Base-by-base conservation (phyloP, 1,139 yeast species). In the Saccharomyces hybrid region DNA sequence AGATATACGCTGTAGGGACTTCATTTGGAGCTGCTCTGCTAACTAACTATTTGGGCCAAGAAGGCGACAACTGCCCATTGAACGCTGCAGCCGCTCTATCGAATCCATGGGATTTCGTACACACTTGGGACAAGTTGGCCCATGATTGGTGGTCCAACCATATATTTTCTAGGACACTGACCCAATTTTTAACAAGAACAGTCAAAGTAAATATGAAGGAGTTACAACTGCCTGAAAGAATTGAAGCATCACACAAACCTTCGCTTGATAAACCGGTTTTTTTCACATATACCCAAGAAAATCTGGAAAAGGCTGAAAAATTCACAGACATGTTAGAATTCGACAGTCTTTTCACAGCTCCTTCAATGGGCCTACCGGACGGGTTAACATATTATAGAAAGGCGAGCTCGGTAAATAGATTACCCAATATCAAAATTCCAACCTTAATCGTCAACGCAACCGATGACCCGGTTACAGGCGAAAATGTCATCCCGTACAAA, bases 401-500 rank as follows among this genome's bases (percentile, higher is more conserved):
- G 11, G 90, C 82, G 0, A 81, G 90, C 11, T 83, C 95, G 1
- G 77, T 80, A n/a, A 77, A 78, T 59, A 74, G 83, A 51, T 68
- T 87, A 34, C 71, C 74, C 27, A 68, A 75, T 46, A 79, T 88
- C 55, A 73, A 78, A 50, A 81, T 85, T 1, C 96, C 96, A 16
- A 73, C 83, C 5, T 71, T 89, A 52, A 77, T 83, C 29, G 72
- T 89, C 51, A 82, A 83, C 64, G 77, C 96, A 1, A 69, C 76
- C 14, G 96, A 89, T 67, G 96, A 89, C 67, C 96, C 96, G 3
- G 82, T 90, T 29, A 83, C 84, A 28, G 83, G 88, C n/a, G 75
- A 76, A 32, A 76, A 77, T 52, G 76, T 83, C 52, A 78, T 88
- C 44, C 96, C 96, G 1, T 67, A 72, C 55, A 67, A 71, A 9